A percentile compares a stretch with the other conserved stretches of the same genome.
phyloP scores from a whole-genome alignment of 345 rosid species.

The Carallia pectinifolia region DNA sequence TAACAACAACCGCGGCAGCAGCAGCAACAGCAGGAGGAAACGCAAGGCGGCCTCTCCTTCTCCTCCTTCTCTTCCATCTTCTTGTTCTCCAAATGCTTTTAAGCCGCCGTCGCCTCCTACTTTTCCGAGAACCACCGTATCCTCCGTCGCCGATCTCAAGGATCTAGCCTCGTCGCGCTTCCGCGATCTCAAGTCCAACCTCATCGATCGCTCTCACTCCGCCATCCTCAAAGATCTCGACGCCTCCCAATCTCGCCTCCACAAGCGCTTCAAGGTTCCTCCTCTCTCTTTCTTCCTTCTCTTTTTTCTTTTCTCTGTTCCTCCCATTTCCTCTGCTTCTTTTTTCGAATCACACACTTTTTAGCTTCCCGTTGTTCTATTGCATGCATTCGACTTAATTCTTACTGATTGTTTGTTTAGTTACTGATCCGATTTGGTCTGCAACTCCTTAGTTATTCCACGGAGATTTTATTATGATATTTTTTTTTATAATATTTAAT shows the following conservation, averaged over 20 bases:
- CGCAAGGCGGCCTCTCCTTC: no score
- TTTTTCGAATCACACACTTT: neutral
- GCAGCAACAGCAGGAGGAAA: no score
- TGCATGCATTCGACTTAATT: no score
- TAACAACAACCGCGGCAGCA: no score
- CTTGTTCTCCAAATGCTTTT: no score
- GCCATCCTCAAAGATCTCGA: slow-evolving; percentile 52
- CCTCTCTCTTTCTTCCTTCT: neutral
- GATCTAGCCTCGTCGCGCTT: slow-evolving; percentile 36
- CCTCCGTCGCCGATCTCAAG: slow-evolving; percentile 44
- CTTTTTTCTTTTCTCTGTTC: slow-evolving; percentile 2
- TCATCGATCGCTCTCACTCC: slow-evolving; percentile 47
- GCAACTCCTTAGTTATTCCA: no score
- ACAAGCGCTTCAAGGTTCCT: slow-evolving; percentile 50
- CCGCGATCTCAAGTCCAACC: slow-evolving; percentile 42
- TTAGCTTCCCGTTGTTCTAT: neutral
- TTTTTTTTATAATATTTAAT: no score
- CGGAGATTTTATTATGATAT: no score
- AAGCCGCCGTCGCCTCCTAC: neutral
- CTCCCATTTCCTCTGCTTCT: neutral
- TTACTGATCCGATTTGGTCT: no score
- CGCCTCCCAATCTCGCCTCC: slow-evolving; percentile 50
- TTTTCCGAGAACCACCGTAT: slow-evolving; percentile 23
- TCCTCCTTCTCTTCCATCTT: no score
- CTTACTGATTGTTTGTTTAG: no score